Percentiles rank a stretch among this genome's conserved stretches.
Evolutionary conservation across 2,329 filamentous ascomycete species (phyloP).

Genomic region (Scedosporium boydii): DNA sequence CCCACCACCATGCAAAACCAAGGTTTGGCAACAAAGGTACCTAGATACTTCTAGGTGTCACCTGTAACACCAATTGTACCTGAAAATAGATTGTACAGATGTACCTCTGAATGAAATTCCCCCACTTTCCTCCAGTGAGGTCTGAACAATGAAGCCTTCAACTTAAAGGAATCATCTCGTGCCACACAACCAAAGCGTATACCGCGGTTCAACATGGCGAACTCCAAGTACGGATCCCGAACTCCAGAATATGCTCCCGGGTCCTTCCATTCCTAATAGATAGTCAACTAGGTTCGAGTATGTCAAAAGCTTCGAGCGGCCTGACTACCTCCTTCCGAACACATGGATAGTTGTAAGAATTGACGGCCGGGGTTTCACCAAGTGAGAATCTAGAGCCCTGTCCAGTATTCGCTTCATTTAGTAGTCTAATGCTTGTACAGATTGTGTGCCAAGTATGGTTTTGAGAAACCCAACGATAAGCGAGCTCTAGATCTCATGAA

Average conservation of each 20-base stretch:
- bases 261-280: constrained; percentile 1
- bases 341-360: constrained; percentile 95
- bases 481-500: constrained; percentile 93
- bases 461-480: constrained; percentile 86
- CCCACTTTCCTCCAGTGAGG: too few relatives aligned
- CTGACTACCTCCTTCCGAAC: constrained; percentile 71
- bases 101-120: too few relatives aligned
- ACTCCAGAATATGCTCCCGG: neutral
- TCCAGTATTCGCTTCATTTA: neutral
- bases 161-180: neutral
- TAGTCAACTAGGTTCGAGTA: constrained; percentile 68
- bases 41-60: too few relatives aligned
- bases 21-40: neutral
- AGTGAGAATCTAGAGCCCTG: constrained; percentile 41
- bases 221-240: constrained; percentile 36
- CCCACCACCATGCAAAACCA: neutral
- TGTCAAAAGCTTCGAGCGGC: constrained; percentile 79
- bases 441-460: constrained; percentile 72
- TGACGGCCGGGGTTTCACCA: constrained; percentile 90
- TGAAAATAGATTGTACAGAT: neutral
- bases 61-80: neutral
- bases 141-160: neutral
- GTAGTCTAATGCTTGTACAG: constrained; percentile 30
- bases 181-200: neutral
- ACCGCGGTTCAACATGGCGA: constrained; percentile 32